These are phyloP conservation scores for Aureobasidium sp. DNA, from an alignment of 2,329 filamentous ascomycete species.

Conservation along the genomic window DNA sequence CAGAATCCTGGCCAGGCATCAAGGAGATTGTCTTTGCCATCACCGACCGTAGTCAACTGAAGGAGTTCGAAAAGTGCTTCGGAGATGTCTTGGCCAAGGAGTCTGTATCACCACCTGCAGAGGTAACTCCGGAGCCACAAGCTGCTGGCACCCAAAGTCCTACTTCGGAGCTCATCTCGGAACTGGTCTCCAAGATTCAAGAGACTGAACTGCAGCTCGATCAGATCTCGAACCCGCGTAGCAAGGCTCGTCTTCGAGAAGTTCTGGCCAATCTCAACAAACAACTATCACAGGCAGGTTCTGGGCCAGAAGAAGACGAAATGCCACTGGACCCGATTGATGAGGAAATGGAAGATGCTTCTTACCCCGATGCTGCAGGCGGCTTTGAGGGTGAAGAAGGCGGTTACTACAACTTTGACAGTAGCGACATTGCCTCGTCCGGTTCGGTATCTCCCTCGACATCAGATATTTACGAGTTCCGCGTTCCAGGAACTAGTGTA, in stretches of 20 bases:
- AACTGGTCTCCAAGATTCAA: slow-evolving; percentile 23
- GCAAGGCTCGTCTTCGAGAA: slow-evolving; percentile 22
- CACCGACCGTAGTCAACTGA: slow-evolving; percentile 42
- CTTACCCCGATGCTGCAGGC: slow-evolving; percentile 13
- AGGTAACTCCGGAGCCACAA: neutral
- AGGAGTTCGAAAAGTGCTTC: slow-evolving; percentile 43
- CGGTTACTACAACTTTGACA: slow-evolving; percentile 23
- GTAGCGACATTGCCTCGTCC: slow-evolving; percentile 16
- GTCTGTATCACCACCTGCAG: slow-evolving; percentile 12
- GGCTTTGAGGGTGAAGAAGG: slow-evolving; percentile 24
- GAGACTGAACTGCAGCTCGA: slow-evolving; percentile 28
- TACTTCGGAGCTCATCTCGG: slow-evolving; percentile 13
- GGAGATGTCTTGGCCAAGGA: slow-evolving; percentile 24
- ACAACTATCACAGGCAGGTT: slow-evolving; percentile 23
- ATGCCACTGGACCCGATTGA: slow-evolving; percentile 17
- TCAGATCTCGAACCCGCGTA: slow-evolving; percentile 22
- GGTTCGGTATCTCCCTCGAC: slow-evolving; percentile 19
- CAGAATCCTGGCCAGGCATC: slow-evolving; percentile 35
- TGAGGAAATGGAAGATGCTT: slow-evolving; percentile 16
- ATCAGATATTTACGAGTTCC: slow-evolving; percentile 23
- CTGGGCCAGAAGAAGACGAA: slow-evolving; percentile 20
- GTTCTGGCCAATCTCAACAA: slow-evolving; percentile 25
- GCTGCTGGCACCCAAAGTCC: neutral
- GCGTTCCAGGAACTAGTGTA: slow-evolving; percentile 8
- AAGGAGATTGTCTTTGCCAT: slow-evolving; percentile 53